phyloP scores from a whole-genome alignment of 73 alveolate species.

The Paramecium sexaurelia region DNA sequence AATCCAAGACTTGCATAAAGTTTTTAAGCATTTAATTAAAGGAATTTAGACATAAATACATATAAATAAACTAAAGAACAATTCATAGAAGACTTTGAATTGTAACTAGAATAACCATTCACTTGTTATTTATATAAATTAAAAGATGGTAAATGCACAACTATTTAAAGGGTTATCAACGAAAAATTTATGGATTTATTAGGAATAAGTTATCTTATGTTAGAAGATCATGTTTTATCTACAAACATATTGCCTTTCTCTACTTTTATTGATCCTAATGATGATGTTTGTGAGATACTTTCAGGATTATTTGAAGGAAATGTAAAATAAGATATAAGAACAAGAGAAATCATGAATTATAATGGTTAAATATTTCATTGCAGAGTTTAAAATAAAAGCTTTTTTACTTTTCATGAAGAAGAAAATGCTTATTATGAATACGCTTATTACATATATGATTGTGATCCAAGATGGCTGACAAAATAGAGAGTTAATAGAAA shows the following conservation, averaged over 20 bases:
- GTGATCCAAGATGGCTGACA: constrained; percentile 22
- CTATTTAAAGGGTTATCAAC: not conserved
- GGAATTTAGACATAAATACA: not conserved
- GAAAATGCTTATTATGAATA: constrained; percentile 1
- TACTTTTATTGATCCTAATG: not conserved
- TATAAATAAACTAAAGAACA: not conserved
- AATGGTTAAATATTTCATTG: constrained; percentile 6
- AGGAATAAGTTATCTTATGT: not conserved
- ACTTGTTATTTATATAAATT: not conserved
- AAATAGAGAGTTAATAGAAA: not conserved
- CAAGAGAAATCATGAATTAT: constrained; percentile 29
- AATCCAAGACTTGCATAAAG: not conserved
- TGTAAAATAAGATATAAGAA: not conserved
- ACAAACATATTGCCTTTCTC: not conserved
- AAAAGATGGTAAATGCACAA: not conserved
- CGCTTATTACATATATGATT: not conserved
- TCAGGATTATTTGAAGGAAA: constrained; percentile 9
- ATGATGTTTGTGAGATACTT: not conserved
- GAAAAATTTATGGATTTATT: constrained; percentile 2
- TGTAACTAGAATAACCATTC: not conserved
- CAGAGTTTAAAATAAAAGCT: not conserved
- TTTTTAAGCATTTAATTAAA: not conserved
- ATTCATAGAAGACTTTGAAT: not conserved
- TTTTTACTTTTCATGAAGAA: constrained; percentile 9
- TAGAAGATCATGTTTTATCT: not conserved